phyloP scores from a whole-genome alignment of 805 yeast species.

The Kodamaea kakaduensis region DNA sequence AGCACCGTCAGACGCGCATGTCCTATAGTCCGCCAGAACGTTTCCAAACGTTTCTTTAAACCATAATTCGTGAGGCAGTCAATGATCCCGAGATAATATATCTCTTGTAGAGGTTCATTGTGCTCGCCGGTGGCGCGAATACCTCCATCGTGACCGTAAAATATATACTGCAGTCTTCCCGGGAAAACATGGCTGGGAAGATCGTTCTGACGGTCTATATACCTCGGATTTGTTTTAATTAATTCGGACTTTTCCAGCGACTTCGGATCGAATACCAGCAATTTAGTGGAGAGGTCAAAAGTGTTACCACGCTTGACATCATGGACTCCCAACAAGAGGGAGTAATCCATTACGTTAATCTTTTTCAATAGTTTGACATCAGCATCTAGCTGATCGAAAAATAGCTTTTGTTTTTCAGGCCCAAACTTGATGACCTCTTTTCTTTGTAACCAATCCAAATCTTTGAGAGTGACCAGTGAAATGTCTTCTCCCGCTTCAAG shows the following conservation, averaged over 20 bases:
- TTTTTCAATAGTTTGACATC: constrained; percentile 73
- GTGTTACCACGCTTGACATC: constrained; percentile 61
- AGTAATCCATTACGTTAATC: constrained; percentile 93
- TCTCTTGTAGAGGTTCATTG: constrained; percentile 56
- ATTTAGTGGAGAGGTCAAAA: constrained; percentile 28
- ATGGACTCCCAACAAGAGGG: constrained; percentile 83
- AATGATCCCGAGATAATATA: constrained; percentile 89
- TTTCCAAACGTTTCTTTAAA: constrained; percentile 71
- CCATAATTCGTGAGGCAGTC: constrained; percentile 88
- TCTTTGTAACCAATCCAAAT: constrained; percentile 78
- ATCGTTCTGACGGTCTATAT: constrained; percentile 37
- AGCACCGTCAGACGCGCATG: constrained; percentile 70
- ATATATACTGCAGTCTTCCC: constrained; percentile 50
- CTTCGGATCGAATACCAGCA: constrained; percentile 44
- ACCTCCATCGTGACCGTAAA: constrained; percentile 84
- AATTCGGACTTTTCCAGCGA: constrained; percentile 35
- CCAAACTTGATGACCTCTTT: constrained; percentile 69
- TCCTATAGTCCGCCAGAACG: constrained; percentile 73
- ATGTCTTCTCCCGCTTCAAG: constrained; percentile 26
- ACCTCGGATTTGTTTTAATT: constrained; percentile 45
- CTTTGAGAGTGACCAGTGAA: constrained; percentile 62
- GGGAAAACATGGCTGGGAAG: constrained; percentile 43
- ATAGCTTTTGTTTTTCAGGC: constrained; percentile 55
- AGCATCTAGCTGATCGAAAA: constrained; percentile 64
- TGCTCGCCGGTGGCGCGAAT: constrained; percentile 64